Evolutionary conservation across 495 filamentous ascomycete species (phyloP).

Genomic region (Trichodelitschia bisporula): DNA sequence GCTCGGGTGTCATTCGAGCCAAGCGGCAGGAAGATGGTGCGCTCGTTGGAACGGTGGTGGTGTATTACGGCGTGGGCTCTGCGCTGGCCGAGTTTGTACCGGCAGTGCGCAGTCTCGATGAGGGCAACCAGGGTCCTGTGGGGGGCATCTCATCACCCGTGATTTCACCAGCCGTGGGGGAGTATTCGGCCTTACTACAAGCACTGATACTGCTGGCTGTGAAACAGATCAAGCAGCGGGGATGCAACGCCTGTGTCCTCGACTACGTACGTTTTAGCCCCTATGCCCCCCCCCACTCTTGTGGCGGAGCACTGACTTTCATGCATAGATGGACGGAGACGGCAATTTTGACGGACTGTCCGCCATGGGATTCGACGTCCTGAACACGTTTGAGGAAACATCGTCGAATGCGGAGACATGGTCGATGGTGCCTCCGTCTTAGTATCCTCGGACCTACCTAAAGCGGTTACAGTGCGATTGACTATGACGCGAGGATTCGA

Average conservation of each 20-base stretch:
- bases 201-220: constrained; percentile 61
- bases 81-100: constrained; percentile 45
- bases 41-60: constrained; percentile 59
- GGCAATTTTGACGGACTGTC: constrained; percentile 44
- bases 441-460: too few relatives aligned
- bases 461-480: too few relatives aligned
- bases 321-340: constrained; percentile 37
- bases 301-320: constrained; percentile 5
- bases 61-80: constrained; percentile 48
- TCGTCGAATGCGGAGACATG: constrained; percentile 49
- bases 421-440: constrained; percentile 27
- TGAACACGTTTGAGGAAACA: constrained; percentile 61
- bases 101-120: too few relatives aligned
- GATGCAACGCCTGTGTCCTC: constrained; percentile 40
- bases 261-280: constrained; percentile 38
- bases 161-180: constrained; percentile 40
- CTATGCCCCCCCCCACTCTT: constrained; percentile 1
- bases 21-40: constrained; percentile 40
- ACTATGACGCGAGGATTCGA: too few relatives aligned
- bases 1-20: constrained; percentile 63
- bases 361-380: constrained; percentile 50
- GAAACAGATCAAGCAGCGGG: constrained; percentile 55
- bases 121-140: constrained; percentile 24
- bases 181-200: constrained; percentile 50
- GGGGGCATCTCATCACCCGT: constrained; percentile 62